phyloP scores from a whole-genome alignment of 306 rosid species.

The Prunus dulcis region DNA sequence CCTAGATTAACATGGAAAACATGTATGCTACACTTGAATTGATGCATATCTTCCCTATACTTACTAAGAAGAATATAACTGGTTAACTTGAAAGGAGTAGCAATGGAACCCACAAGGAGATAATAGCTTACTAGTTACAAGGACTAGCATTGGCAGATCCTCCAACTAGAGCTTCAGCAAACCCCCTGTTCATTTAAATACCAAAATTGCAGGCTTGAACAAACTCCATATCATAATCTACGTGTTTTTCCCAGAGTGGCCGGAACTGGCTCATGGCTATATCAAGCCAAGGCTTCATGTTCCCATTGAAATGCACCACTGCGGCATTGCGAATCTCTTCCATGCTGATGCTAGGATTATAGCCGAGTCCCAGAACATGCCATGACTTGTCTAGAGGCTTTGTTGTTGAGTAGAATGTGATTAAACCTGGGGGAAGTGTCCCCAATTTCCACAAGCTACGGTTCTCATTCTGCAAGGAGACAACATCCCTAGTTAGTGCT shows the following conservation, averaged over 20 bases:
- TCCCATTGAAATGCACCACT: constrained; percentile 85
- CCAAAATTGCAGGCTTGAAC: constrained; percentile 91
- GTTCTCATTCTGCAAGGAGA: constrained; percentile 66
- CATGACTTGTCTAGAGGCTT: constrained; percentile 85
- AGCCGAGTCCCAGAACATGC: constrained; percentile 90
- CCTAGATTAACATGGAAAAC: constrained; percentile 37
- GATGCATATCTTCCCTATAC: constrained; percentile 37
- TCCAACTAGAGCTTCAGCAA: constrained; percentile 12
- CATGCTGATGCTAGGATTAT: constrained; percentile 82
- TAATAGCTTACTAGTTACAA: constrained; percentile 27
- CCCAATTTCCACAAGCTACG: constrained; percentile 82
- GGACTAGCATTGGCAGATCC: constrained; percentile 28
- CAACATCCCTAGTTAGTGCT: constrained; percentile 16
- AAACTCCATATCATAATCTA: constrained; percentile 68
- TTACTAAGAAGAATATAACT: constrained; percentile 12
- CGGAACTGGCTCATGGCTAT: constrained; percentile 76
- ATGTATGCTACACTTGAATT: constrained; percentile 53
- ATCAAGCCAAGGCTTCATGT: constrained; percentile 93
- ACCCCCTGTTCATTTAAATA: constrained; percentile 22
- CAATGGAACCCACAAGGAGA: constrained; percentile 25
- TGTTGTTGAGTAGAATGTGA: constrained; percentile 72
- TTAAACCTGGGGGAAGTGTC: constrained; percentile 79
- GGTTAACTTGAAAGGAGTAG: constrained; percentile 31
- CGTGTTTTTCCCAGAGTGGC: constrained; percentile 85
- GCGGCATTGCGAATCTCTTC: constrained; percentile 79